Base-by-base conservation (phyloP, 2,329 filamentous ascomycete species). In the Fusarium longipes region DNA sequence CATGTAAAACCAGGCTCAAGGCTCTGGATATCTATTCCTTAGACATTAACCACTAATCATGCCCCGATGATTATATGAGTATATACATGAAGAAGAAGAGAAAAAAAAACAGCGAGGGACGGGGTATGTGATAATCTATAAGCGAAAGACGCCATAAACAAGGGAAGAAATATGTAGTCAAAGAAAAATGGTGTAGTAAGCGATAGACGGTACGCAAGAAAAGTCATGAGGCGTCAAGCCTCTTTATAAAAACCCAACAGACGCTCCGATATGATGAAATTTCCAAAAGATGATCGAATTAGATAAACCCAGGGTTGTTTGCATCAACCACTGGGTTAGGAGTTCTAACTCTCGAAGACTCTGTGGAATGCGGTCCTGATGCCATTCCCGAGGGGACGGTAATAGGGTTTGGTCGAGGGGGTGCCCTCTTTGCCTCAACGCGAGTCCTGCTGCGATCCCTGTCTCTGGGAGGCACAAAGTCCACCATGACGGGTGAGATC, bases 391-490 rank as follows among this genome's bases (percentile, higher is more conserved):
- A 70, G 3, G 77, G 70, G 12, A 77, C 53, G 7, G 75, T 75
- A 8, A 76, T 67, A 5, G 76, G 74, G 20, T 65, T 59, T 5
- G 76, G 76, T 15, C 76, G 64, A 22, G 77, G 77, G 8, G 77
- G 77, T 8, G 75, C 77, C 49, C 65, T 77, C 49, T 68, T 73
- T 4, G 74, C 76, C 54, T 79, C 77, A 2, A 77, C 63, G 10
- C 76, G 70, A 25, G 52, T 73, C 35, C 50, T 49, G 50, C 63
- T 69, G 8, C 53, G 68, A 10, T 70, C 59, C 22, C 67, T 44
- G 12, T 68, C 58, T 10, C 67, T 50, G 6, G 63, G 48, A 1
- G 65, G 58, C 10, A 71, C 66, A 56, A 77, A 77, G 33, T 75
- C 73, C 1, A 42, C 71, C 51, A 71, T 67, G n/a, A 77, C 73